Evolutionary conservation across 768 basidiomycete species (phyloP).

Genomic region (Serendipita sp.): DNA sequence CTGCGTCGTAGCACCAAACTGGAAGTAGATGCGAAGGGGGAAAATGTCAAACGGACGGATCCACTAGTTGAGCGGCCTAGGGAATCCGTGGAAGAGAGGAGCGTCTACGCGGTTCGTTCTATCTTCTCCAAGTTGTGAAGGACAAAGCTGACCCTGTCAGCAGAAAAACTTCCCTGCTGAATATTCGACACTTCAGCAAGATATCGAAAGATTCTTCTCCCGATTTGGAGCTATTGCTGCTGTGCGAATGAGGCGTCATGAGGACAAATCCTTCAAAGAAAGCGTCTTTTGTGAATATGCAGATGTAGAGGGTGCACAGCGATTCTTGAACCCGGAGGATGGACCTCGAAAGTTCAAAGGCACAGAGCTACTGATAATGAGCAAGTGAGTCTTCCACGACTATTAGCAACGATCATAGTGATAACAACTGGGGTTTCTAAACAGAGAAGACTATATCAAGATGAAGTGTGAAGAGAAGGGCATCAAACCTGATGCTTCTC

Average conservation of each 20-base stretch:
- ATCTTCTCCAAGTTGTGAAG: background rate
- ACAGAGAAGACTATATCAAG: conserved; percentile 70
- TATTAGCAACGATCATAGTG: background rate
- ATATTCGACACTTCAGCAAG: conserved; percentile 43
- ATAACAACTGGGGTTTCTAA: background rate
- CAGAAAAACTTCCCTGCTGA: conserved; percentile 82
- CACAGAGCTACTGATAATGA: conserved; percentile 64
- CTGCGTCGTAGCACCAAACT: conserved; percentile 38
- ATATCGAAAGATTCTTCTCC: conserved; percentile 66
- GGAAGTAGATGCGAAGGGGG: conserved; percentile 57
- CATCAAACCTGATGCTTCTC: conserved; percentile 24
- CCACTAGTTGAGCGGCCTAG: conserved; percentile 51
- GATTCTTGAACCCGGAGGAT: conserved; percentile 59
- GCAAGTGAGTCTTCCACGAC: conserved; percentile 41
- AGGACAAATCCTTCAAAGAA: conserved; percentile 76
- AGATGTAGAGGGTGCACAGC: conserved; percentile 46
- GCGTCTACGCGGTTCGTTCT: conserved; percentile 69
- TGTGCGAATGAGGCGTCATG: conserved; percentile 76
- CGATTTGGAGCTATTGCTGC: conserved; percentile 63
- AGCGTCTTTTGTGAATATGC: conserved; percentile 89
- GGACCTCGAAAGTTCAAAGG: conserved; percentile 59
- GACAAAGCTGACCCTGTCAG: background rate
- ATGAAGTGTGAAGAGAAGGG: conserved; percentile 97
- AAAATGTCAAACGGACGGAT: conserved; percentile 57
- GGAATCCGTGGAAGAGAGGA: conserved; percentile 59